phyloP scores from a whole-genome alignment of 805 yeast species.

The Jamesozyma hellenica region DNA sequence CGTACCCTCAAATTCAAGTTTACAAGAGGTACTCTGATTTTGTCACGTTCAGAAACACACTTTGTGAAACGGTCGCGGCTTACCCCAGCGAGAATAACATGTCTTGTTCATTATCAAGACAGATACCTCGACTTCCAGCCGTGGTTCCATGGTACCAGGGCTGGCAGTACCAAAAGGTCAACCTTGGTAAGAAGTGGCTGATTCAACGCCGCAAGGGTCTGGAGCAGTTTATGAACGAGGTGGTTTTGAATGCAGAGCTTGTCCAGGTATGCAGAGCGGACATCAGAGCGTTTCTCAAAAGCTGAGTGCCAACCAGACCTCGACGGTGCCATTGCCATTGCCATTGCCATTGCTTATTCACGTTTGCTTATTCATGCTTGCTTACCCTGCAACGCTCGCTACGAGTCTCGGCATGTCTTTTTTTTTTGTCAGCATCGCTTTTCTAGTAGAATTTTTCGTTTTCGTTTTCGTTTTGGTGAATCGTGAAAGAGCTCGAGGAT shows the following conservation, averaged over 20 bases:
- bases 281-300: conserved; percentile 4
- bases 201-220: conserved; percentile 46
- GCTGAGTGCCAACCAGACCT: background rate
- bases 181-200: conserved; percentile 38
- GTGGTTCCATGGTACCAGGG: conserved; percentile 32
- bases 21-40: conserved; percentile 62
- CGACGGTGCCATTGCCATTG: no score
- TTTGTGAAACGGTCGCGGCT: no score
- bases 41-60: conserved; percentile 33
- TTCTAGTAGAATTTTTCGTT: no score
- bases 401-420: no score
- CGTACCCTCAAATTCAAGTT: conserved; percentile 29
- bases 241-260: conserved; percentile 39
- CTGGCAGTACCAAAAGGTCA: conserved; percentile 23
- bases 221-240: conserved; percentile 49
- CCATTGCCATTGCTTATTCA: no score
- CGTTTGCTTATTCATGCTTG: no score
- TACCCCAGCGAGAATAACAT: no score
- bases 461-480: no score
- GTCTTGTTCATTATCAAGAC: no score
- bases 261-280: conserved; percentile 14
- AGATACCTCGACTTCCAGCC: conserved; percentile 44
- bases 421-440: no score
- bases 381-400: background rate
- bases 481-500: no score